Conservation (phyloP, 805 yeast species). For the Sugiyamaella marilandica region DNA sequence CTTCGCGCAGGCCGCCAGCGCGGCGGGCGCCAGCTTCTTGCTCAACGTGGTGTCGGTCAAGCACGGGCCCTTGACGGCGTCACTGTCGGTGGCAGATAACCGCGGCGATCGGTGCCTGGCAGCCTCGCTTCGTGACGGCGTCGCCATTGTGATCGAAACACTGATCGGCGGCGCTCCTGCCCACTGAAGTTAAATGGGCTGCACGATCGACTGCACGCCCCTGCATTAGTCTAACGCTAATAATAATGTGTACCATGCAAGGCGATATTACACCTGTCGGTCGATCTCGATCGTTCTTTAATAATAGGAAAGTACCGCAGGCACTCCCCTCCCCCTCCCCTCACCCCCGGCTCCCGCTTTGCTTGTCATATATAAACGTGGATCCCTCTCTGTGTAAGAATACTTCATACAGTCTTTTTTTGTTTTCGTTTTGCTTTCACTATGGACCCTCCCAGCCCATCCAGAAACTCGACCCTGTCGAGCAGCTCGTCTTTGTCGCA, state of each 20-base stretch:
- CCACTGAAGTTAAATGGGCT: background rate
- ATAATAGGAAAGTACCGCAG: background rate
- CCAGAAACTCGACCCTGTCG: conserved; percentile 2
- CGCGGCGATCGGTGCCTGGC: conserved; percentile 5
- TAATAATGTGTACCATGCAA: background rate
- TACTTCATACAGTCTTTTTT: background rate
- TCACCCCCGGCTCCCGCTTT: no score
- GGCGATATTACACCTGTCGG: background rate
- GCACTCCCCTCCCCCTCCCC: no score
- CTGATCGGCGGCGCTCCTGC: background rate
- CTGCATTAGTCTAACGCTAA: background rate
- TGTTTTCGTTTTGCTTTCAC: background rate
- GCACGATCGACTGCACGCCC: background rate
- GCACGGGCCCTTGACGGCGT: conserved; percentile 11
- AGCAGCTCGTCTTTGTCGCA: conserved; percentile 1
- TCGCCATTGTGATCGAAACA: background rate
- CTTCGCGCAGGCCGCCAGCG: conserved; percentile 17
- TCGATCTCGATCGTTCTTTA: background rate
- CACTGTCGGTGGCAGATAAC: conserved; percentile 14
- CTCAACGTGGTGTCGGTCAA: conserved; percentile 14
- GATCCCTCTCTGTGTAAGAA: no score
- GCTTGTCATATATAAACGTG: no score
- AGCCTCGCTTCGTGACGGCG: background rate
- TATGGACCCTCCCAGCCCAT: conserved; percentile 4
- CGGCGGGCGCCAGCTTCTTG: conserved; percentile 13